A percentile compares a stretch with the other conserved stretches of the same genome.
Conservation (phyloP, 1,284 basidiomycete genomes). For the Retiboletus flavoniger region DNA sequence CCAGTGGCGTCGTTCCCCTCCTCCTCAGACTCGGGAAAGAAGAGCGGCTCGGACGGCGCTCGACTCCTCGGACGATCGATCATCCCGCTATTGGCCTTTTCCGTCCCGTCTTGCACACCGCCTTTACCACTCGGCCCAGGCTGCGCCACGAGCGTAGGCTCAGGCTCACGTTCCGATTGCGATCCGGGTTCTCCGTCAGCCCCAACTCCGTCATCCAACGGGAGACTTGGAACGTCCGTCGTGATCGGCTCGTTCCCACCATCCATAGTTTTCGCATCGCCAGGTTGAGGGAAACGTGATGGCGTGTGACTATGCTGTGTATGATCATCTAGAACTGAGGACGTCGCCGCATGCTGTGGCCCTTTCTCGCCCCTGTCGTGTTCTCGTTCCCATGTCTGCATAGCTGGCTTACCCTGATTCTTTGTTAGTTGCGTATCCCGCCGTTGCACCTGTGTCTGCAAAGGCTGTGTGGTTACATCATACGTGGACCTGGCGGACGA, state of each 20-base stretch:
- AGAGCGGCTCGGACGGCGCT: constrained; percentile 26
- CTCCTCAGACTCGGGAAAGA: constrained; percentile 27
- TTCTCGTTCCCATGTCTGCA: neutral
- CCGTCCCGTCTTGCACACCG: neutral
- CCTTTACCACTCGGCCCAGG: constrained; percentile 10
- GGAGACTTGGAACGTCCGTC: constrained; percentile 12
- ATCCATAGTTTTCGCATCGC: neutral
- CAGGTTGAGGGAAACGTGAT: neutral
- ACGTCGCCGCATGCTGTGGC: neutral
- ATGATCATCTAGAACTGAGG: neutral
- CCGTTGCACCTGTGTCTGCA: constrained; percentile 9
- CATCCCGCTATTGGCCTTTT: neutral
- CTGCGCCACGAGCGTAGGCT: constrained; percentile 28
- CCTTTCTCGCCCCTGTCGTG: constrained; percentile 7
- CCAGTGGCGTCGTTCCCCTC: neutral
- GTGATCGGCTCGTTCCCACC: neutral
- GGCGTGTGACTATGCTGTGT: neutral
- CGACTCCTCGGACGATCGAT: constrained; percentile 13
- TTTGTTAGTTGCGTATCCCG: constrained; percentile 3
- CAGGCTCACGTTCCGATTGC: constrained; percentile 17
- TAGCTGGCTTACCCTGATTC: neutral
- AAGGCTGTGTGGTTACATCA: constrained; percentile 40
- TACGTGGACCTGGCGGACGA: constrained; percentile 70
- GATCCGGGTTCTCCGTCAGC: neutral
- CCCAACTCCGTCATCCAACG: neutral